phyloP scores from a whole-genome alignment of 169 alveolate species.

The Plasmodium cynomolgi region DNA sequence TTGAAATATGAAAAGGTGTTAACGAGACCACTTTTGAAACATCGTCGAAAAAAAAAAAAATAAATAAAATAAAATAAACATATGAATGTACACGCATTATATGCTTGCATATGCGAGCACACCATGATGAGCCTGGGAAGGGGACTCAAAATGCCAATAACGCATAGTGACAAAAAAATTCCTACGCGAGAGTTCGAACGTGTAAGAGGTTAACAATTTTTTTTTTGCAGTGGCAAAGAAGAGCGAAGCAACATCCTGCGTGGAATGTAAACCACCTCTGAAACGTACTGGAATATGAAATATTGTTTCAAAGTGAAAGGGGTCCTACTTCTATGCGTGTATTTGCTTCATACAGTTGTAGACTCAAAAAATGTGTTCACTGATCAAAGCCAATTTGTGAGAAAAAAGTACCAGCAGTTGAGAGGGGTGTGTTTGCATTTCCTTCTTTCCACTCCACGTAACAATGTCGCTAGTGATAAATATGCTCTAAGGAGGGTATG shows the following conservation, averaged over 20 bases:
- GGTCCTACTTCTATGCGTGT: not conserved
- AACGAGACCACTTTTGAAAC: not conserved
- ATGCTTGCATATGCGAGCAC: not conserved
- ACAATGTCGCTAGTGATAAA: not conserved
- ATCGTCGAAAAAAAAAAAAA: not conserved
- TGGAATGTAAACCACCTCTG: not conserved
- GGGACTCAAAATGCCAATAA: not conserved
- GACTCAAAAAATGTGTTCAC: not conserved
- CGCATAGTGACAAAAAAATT: not conserved
- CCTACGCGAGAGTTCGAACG: not conserved
- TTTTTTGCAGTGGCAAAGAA: not conserved
- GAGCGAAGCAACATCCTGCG: not conserved
- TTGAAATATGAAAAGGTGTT: not conserved
- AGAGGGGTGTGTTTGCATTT: not conserved
- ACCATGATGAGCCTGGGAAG: not conserved
- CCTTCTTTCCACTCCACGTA: not conserved
- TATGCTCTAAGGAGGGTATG: not conserved
- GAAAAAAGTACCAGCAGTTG: not conserved
- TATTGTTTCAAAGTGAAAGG: not conserved
- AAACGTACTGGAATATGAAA: constrained; percentile 24
- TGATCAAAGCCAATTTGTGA: not conserved
- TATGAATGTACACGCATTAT: not conserved
- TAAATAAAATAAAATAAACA: too few species aligned
- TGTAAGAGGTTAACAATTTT: not conserved
- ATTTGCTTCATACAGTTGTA: not conserved